These are phyloP conservation scores for Solanum dulcamara DNA, from an alignment of 257 asterid genomes.

Conservation along the genomic window DNA sequence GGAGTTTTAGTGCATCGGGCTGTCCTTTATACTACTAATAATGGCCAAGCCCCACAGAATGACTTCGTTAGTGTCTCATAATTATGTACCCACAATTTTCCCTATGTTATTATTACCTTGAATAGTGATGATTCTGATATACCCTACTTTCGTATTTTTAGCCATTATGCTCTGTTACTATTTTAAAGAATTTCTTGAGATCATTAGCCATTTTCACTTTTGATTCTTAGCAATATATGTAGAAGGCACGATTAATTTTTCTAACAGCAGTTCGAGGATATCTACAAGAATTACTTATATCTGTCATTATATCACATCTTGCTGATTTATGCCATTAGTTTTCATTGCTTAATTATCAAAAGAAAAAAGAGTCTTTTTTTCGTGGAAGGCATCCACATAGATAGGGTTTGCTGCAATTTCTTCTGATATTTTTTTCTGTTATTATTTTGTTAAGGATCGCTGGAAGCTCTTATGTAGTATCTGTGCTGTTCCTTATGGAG, in stretches of 20 bases:
- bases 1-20: no score
- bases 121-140: neutral
- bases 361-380: neutral
- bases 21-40: neutral
- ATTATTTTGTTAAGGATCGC: conserved; percentile 55
- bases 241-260: neutral
- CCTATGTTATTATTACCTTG: neutral
- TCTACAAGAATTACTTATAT: neutral
- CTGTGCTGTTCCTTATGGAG: conserved; percentile 89
- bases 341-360: neutral
- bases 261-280: neutral
- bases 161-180: neutral
- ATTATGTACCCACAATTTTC: neutral
- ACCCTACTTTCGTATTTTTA: neutral
- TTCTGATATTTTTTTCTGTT: neutral
- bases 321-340: neutral
- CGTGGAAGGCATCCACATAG: neutral
- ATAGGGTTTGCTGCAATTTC: neutral
- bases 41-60: neutral
- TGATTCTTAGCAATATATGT: neutral
- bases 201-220: neutral
- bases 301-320: neutral
- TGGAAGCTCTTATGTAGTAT: conserved; percentile 96
- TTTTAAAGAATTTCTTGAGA: neutral
- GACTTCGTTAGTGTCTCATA: neutral